These are phyloP conservation scores for Herpotrichia juniperi DNA, from an alignment of 2,329 filamentous ascomycete genomes.

Conservation along the genomic window DNA sequence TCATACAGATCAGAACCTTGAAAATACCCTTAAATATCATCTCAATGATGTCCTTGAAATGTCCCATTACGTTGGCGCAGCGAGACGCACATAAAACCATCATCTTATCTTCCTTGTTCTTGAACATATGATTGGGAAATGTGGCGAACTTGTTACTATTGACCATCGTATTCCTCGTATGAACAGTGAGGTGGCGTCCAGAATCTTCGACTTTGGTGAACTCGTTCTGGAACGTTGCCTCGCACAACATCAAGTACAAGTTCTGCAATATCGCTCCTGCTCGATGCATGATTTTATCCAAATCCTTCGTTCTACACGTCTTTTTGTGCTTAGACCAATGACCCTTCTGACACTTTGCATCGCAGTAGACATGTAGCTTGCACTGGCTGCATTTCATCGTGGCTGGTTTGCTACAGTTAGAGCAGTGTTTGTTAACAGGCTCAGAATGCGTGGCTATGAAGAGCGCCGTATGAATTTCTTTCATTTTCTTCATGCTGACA, in stretches of 20 bases:
- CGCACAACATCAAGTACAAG: neutral
- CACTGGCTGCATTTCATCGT: neutral
- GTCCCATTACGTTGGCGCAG: neutral
- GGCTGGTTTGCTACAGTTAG: neutral
- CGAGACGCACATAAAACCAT: neutral
- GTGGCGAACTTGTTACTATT: neutral
- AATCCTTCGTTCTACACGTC: neutral
- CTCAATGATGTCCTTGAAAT: neutral
- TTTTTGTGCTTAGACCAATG: neutral
- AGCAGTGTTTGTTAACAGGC: neutral
- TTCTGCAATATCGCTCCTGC: neutral
- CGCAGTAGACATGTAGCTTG: neutral
- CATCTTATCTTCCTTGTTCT: neutral
- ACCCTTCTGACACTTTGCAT: neutral
- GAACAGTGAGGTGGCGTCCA: neutral
- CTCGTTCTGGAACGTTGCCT: neutral
- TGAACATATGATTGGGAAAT: neutral
- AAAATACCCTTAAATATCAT: neutral
- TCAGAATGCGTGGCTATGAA: neutral
- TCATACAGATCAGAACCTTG: neutral
- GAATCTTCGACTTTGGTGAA: neutral
- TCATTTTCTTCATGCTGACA: too few relatives aligned
- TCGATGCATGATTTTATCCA: neutral
- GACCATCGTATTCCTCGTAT: neutral
- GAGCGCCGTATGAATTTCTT: too few relatives aligned